These are phyloP conservation scores for Apophysomyces elegans DNA, from an alignment of 371 early-diverging fungal species.

Conservation along the genomic window DNA sequence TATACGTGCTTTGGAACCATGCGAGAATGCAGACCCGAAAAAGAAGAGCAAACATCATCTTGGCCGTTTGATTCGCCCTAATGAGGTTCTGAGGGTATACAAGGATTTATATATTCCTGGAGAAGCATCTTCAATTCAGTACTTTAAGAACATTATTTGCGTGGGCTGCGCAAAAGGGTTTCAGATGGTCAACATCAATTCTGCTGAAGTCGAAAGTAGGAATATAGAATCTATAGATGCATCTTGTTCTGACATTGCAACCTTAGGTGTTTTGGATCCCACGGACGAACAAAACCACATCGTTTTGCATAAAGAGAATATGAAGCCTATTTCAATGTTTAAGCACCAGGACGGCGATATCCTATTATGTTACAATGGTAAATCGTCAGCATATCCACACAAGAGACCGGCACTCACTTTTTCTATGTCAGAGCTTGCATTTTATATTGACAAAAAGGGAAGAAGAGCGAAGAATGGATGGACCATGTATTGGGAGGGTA, in stretches of 20 bases:
- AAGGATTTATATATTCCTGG: slow-evolving; percentile 91
- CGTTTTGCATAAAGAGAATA: slow-evolving; percentile 28
- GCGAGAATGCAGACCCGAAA: slow-evolving; percentile 50
- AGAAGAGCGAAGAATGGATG: slow-evolving; percentile 31
- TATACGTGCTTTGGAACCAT: slow-evolving; percentile 76
- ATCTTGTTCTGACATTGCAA: neutral
- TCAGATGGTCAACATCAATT: slow-evolving; percentile 84
- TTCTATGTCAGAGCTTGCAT: slow-evolving; percentile 29
- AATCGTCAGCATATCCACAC: neutral
- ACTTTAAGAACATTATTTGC: slow-evolving; percentile 79
- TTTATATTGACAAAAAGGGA: slow-evolving; percentile 49
- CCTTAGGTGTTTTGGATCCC: slow-evolving; percentile 38
- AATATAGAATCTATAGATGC: neutral
- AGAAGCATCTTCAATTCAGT: slow-evolving; percentile 82
- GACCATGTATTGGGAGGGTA: slow-evolving; percentile 44
- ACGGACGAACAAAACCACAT: slow-evolving; percentile 27
- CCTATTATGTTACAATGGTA: slow-evolving; percentile 82
- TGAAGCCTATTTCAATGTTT: slow-evolving; percentile 80
- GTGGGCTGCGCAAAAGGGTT: slow-evolving; percentile 93
- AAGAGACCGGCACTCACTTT: neutral
- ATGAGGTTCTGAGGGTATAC: slow-evolving; percentile 60
- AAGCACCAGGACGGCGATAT: slow-evolving; percentile 74
- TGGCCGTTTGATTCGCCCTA: slow-evolving; percentile 46
- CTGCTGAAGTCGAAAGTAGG: slow-evolving; percentile 62
- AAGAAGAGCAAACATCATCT: slow-evolving; percentile 52